Base-by-base conservation (phyloP, 2,329 filamentous ascomycete genomes). In the Apiospora aurea region DNA sequence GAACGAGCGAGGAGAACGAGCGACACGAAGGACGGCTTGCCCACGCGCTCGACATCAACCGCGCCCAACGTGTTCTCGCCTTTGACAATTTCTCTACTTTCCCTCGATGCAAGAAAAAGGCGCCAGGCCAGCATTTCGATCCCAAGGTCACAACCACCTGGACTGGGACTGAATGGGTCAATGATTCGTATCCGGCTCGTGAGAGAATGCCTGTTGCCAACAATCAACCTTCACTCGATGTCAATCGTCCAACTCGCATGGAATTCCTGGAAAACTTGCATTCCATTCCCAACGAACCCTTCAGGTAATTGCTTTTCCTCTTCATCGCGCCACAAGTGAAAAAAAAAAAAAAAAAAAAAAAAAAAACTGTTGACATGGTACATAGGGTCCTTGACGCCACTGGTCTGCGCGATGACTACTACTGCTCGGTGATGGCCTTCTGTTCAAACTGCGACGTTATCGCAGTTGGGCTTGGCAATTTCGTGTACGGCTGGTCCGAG, bases 401-500 rank as follows among this genome's bases (percentile, higher is more conserved):
- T 2, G 90, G 91, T 69, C 86, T 98, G n/a, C 91, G 94, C 71
- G 95, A 98, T 77, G 96, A 99, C 81, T 99, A 95, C 80, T 99
- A 99, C 80, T 98, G 95, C 82, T 96, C 95, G 0, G 87, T 95
- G 2, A 87, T 99, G 70, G 94, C 96, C 13, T 98, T 97, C 81
- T 97, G 93, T 0, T 82, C 88, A 53, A 93, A 89, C 10, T 89
- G 90, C 69, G 89, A 93, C 70, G 93, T 92, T 18, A 87, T 99
- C 21, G 96, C 94, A 24, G 94, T 98, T 24, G 96, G 94, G 0
- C 86, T 98, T 18, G 92, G 92, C 0, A 90, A 92, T 70, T 86
- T 91, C 47, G 88, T 99, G 5, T 98, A 97, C 80, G 89, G 94
- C 6, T 99, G 96, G 96, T 96, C 94, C 0, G 95, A 98, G 79